These are phyloP conservation scores for Penicillium nordicum DNA, from an alignment of 2,329 filamentous ascomycete species.

Conservation along the genomic window DNA sequence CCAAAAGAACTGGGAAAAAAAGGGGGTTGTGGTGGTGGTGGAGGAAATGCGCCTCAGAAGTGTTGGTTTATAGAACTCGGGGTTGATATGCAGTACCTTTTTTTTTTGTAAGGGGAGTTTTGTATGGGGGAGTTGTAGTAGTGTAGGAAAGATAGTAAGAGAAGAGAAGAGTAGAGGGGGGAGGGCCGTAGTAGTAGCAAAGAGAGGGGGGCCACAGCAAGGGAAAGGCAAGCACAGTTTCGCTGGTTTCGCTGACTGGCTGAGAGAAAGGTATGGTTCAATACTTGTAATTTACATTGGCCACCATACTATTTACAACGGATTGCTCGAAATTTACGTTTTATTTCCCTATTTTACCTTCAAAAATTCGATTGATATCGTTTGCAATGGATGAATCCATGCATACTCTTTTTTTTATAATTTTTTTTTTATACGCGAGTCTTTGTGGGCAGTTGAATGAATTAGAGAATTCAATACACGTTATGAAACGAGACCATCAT, in stretches of 20 bases:
- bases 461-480: not conserved
- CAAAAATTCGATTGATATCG: not conserved
- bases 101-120: conserved; percentile 38
- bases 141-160: conserved; percentile 30
- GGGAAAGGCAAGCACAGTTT: conserved; percentile 16
- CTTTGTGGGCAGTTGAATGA: not conserved
- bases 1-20: conserved; percentile 16
- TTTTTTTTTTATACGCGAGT: not conserved
- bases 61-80: conserved; percentile 28
- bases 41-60: conserved; percentile 16
- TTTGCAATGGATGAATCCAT: not conserved
- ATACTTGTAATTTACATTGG: conserved; percentile 19
- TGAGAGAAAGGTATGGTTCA: conserved; percentile 20
- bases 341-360: not conserved
- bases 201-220: conserved; percentile 29
- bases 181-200: conserved; percentile 36
- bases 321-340: not conserved
- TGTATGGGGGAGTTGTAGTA: conserved; percentile 30
- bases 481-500: conserved; percentile 15
- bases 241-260: conserved; percentile 26
- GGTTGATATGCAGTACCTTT: conserved; percentile 37
- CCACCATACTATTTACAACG: not conserved
- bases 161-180: conserved; percentile 31
- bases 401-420: not conserved
- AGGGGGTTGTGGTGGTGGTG: conserved; percentile 25